Evolutionary conservation across 306 rosid genomes (phyloP), one percentile per base, ranked within the genome.

Genomic region (Cucumis hystrix): DNA sequence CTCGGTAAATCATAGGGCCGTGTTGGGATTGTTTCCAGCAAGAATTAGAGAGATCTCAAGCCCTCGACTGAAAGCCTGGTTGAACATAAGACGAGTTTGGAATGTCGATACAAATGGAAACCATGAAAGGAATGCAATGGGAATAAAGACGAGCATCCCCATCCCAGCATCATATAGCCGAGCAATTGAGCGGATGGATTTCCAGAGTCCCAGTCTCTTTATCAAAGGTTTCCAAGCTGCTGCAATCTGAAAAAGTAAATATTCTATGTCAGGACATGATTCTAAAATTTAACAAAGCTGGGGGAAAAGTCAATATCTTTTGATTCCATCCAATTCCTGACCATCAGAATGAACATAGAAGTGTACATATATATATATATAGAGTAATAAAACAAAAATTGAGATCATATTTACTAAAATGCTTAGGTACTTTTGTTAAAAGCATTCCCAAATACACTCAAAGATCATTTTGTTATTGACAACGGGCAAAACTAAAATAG

Each of bases 51-150:
- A 92, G 78, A 95, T 95, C 83, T 95, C 97, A 81, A 92, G 79
- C 49, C 98, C 99, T 67, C 98, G 88, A 80, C 98, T 91, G 85
- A 95, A 95, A 39, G 99, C 99, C 79, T 89, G 92, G 91, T 92
- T 95, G 88, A 92, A 95, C 97, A 92, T 92, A 85, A 95, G 97
- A 74, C 97, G 86, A 33, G 96, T 87, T 84, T 95, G 99, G 87
- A 95, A 92, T 7, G 97, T 92, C 1, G 99, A 92, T 43, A 95
- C 87, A 80, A 92, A 92, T 39, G 99, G 99, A 84, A 95, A 92
- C 98, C 99, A 95, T 0, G 97, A 95, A 35, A 83, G 79, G 13
- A 92, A 72, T 25, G 97, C 97, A 76, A 92, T 79, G 73, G 99
- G 99, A 52, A 95, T 63, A 64, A 95, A 95, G 77, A 95, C 86